Percentiles rank a stretch among this genome's conserved stretches.
phyloP scores from a whole-genome alignment of 2,329 filamentous ascomycete species.

The Sarocladiaceae sp. region DNA sequence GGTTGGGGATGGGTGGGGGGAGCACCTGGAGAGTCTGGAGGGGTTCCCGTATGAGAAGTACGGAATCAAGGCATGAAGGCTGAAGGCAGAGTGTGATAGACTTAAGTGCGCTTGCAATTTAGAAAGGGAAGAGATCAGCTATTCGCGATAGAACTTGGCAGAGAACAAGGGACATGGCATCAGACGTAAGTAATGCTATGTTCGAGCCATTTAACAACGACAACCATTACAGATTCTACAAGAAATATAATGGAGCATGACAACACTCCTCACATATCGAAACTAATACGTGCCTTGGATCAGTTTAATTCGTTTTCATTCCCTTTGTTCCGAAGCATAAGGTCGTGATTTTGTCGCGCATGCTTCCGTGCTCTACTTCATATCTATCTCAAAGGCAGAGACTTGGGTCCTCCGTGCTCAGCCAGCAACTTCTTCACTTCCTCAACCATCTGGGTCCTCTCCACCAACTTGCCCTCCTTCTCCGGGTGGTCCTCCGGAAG shows the following conservation, averaged over 20 bases:
- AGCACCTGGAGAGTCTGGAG: slow-evolving; percentile 44
- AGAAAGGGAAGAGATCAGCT: no score
- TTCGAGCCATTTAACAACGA: no score
- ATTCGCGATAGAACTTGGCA: no score
- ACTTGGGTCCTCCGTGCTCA: not conserved
- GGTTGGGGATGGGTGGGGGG: slow-evolving; percentile 54
- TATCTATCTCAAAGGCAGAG: not conserved
- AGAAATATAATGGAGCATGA: no score
- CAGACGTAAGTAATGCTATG: no score
- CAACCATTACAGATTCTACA: no score
- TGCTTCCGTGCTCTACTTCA: not conserved
- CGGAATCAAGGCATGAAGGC: slow-evolving; percentile 41
- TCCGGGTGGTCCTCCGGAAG: slow-evolving; percentile 77
- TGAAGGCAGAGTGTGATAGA: not conserved
- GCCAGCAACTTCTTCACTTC: slow-evolving; percentile 49
- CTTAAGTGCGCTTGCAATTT: no score
- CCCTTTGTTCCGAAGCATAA: no score
- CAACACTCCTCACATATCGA: no score
- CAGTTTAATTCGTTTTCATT: no score
- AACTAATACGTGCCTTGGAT: no score
- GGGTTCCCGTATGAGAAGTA: slow-evolving; percentile 54
- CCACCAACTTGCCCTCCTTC: slow-evolving; percentile 77
- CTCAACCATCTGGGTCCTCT: slow-evolving; percentile 53
- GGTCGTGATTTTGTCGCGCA: not conserved
- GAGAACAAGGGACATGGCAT: no score